Base-by-base conservation (phyloP, 2,329 filamentous ascomycete genomes). In the Trichoderma sp. region DNA sequence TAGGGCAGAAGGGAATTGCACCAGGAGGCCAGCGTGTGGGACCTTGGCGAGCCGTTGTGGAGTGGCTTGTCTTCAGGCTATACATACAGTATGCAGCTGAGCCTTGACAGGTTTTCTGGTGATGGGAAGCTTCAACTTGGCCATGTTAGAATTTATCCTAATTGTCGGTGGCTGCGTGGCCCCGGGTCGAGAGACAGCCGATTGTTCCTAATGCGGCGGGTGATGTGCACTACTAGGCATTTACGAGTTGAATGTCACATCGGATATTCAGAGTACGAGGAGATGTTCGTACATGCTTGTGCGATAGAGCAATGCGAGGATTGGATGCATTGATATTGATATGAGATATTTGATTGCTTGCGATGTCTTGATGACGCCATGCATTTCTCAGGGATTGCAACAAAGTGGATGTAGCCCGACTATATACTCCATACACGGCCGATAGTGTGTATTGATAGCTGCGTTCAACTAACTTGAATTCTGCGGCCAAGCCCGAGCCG, bases 121-220 rank as follows among this genome's bases (percentile, higher is more conserved):
- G 7, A 45, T 35, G 29, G 16, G 33, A 64, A 38, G 33, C 33
- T 64, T 64, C 33, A 38, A 38, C n/a, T 24, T 24, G 45, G 65
- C n/a, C n/a, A 56, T 24, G 50, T 56, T 56, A 68, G 65, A 68
- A 68, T 68, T 68, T 56, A 68, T 56, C 45, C 41, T 56, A 68
- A 68, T 68, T 16, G n/a, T 68, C 21, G 50, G 65, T 56, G 65
- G 65, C 65, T 56, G 35, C 33, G 53, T 56, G 65, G 65, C 65
- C 65, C 31, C 35, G n/a, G 50, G 14, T 24, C 50, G 59, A 71
- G 67, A 29, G 50, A 60, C 50, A 56, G 50, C 11, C 50, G 29
- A 60, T 60, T 71, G 7, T 14, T 14, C 67, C 67, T 16, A 60
- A 71, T 71, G 67, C 67, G 67, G 67, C 67, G 29, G 18, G 3